Base-by-base conservation (phyloP, 1,284 basidiomycete species). In the Vanrija pseudolonga region DNA sequence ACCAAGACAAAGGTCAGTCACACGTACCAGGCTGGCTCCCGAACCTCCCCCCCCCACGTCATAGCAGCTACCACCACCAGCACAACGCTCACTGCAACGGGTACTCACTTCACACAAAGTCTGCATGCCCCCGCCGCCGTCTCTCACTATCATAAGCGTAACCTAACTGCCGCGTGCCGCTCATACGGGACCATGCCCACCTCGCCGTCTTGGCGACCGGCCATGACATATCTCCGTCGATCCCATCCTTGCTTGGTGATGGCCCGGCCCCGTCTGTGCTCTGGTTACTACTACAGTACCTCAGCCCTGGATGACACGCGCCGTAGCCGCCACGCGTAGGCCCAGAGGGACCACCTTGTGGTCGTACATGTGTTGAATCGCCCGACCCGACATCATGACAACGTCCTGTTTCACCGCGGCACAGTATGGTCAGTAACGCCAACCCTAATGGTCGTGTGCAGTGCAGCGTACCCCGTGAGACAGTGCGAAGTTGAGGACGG, bases 311-410 rank as follows among this genome's bases (percentile, higher is more conserved):
- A 68, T 67, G 41, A 62, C 58, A 32, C 68, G 57, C 17, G 72
- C 68, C 11, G 69, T 71, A 3, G 70, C 70, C 8, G 69, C 69
- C 4, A 69, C 63, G 26, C 71, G 59, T 45, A 69, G 57, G 0
- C 69, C 71, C 7, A 46, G 47, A 12, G 71, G 71, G 2, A 69
- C 37, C 4, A 71, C 71, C 12, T 65, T 51, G 53, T 73, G 72
- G 47, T 66, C 60, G 51, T 68, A 74, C 15, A 18, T 36, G 42
- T 60, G 49, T 57, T 74, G 72, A 42, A 74, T 64, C 39, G 59
- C 55, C 3, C 60, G 47, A 2, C 72, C 72, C 11, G 61, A 51
- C 71, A 72, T 72, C 57, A 72, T 69, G 45, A 74, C 60, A 14
- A 72, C 62, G 40, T 72, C 69, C 69, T 72, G 44, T 2, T 3